Base-by-base conservation (phyloP, 106 monocot species). In the Vanilla planifolia region DNA sequence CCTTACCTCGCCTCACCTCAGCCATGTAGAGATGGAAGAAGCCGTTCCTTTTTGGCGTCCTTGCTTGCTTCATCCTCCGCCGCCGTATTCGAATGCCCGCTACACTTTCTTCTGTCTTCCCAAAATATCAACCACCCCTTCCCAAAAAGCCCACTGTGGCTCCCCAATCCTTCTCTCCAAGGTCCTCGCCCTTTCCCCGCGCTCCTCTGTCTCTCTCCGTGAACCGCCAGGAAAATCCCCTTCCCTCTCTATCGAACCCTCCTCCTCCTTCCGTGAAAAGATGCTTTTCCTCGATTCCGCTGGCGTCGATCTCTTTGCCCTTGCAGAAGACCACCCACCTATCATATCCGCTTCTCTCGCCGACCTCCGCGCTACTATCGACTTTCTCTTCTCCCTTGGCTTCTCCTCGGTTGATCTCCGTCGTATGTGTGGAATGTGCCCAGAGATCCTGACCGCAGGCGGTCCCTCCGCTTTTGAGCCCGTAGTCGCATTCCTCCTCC, bases 341-440 rank as follows among this genome's bases (percentile, higher is more conserved):
- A 47, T 86, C 63, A 55, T 70, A 8, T 71, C 82, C 22, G 29
- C 73, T 23, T 48, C 84, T 17, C 59, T 85, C 51, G 43, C 48
- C 27, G 66, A 71, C 29, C 51, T 89, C 61, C 71, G 59, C n/a
- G 64, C 77, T 50, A 69, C 82, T 48, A 67, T 78, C 60, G 65
- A 58, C 48, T 48, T 83, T 59, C 82, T 92, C 66, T 63, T 17
- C 62, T 72, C 73, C 63, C 61, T 77, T 16, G 76, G 75, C n/a
- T 57, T 95, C 50, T 26, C 73, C 58, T 16, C 74, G 19, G 3
- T 50, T 15, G 94, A 89, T 22, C 71, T 89, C 60, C 80, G 80
- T 48, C 82, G 94, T 13, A 47, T 71, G 48, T 47, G 61, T 50
- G 80, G 75, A 46, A 95, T 95, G 86, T 86, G 89, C 68, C 94